Evolutionary conservation across 1,139 yeast species (phyloP).

Genomic region (Saccharomyces hybrid): DNA sequence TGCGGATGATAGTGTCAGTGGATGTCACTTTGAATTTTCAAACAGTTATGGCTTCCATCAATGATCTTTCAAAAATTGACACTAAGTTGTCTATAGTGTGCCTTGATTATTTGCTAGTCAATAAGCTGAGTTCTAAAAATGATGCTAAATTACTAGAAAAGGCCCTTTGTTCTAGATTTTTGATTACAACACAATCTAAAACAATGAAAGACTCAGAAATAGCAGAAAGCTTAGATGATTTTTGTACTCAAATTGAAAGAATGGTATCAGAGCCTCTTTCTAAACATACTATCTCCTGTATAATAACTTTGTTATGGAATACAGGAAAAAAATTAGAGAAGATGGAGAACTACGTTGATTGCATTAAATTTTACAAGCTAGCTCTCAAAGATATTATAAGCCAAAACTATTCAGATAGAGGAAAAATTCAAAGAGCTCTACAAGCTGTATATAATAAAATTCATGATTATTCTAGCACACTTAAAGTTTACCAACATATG

Average conservation of each 20-base stretch:
- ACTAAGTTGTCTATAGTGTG: conserved; percentile 13
- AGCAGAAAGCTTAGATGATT: conserved; percentile 11
- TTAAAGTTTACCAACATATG: conserved; percentile 11
- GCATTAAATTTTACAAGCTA: conserved; percentile 15
- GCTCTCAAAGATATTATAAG: conserved; percentile 14
- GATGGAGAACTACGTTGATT: conserved; percentile 8
- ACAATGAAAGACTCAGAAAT: conserved; percentile 14
- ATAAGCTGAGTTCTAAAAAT: conserved; percentile 15
- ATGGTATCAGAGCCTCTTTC: conserved; percentile 10
- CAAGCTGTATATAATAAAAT: conserved; percentile 12
- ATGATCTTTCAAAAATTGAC: conserved; percentile 15
- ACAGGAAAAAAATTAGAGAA: conserved; percentile 23
- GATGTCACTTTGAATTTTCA: conserved; percentile 15
- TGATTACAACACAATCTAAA: conserved; percentile 18
- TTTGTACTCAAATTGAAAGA: conserved; percentile 11
- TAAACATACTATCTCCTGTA: conserved; percentile 12
- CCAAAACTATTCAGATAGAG: conserved; percentile 16
- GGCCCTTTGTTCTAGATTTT: conserved; percentile 15
- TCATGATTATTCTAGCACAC: conserved; percentile 9
- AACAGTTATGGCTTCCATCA: conserved; percentile 14
- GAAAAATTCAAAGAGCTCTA: conserved; percentile 23
- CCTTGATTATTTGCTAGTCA: conserved; percentile 20
- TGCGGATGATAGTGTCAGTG: conserved; percentile 20
- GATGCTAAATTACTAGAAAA: conserved; percentile 16
- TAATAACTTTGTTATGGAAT: conserved; percentile 26